Conservation (phyloP, 768 basidiomycete genomes). For the Hypholoma sublateritium region DNA sequence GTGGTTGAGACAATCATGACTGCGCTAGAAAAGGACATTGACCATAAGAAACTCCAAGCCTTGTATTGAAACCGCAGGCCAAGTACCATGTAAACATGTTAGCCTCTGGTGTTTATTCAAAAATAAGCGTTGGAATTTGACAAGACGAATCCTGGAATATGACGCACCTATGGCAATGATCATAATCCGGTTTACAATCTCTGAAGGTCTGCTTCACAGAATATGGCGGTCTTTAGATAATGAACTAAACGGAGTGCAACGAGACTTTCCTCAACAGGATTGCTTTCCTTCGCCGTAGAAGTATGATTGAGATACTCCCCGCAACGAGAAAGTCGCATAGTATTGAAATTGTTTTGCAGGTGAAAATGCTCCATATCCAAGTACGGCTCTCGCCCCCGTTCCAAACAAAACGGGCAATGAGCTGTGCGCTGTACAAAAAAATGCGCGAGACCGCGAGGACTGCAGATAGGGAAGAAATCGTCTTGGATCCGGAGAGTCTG, state of each 20-base stretch:
- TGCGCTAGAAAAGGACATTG: neutral
- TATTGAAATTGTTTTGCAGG: neutral
- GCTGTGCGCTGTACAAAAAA: neutral
- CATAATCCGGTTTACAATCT: neutral
- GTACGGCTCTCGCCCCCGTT: neutral
- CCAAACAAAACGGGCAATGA: neutral
- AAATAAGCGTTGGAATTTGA: neutral
- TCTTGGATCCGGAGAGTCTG: neutral
- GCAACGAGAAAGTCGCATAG: neutral
- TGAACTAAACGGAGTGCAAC: neutral
- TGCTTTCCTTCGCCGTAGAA: neutral
- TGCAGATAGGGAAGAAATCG: slow-evolving; percentile 3
- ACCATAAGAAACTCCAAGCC: neutral
- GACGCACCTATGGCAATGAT: neutral
- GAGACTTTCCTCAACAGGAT: neutral
- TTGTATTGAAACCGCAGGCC: neutral
- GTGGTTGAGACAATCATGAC: neutral
- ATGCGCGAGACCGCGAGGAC: neutral
- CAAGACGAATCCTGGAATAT: neutral
- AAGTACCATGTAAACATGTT: neutral
- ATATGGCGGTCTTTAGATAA: neutral
- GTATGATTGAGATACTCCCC: neutral
- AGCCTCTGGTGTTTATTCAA: neutral
- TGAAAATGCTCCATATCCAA: neutral
- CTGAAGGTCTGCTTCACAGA: neutral